Evolutionary conservation across 176 grass and related monocot species (phyloP), one percentile per base, ranked within the genome.

Genomic region (Eremochloa ophiuroides): DNA sequence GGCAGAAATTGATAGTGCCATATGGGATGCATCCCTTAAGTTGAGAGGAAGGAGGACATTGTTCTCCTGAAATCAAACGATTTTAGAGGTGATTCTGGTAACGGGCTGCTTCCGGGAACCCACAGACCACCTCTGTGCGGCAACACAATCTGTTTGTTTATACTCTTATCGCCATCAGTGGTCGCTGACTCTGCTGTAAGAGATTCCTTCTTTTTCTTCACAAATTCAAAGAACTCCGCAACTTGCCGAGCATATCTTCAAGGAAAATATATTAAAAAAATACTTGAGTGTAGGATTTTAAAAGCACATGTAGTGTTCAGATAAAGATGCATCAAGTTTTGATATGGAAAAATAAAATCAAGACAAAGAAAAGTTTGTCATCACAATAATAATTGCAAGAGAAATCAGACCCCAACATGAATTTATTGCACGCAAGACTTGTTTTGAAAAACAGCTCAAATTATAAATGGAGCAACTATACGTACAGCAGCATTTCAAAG

Each of bases 161-260:
- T 73, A 25, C 29, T 37, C 42, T 85, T 82, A 34, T 78, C 72
- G 6, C 84, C 68, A 5, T 31, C 25, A 26, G 33, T 39, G 30
- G 73, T 48, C 73, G 82, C 72, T 22, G 91, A 40, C 73, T 84
- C 72, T 22, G 91, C 46, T 42, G 75, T 85, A 75, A 35, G 66
- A 88, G 51, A 71, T 93, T 96, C 91, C 33, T 93, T 95, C 85
- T 93, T 88, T 90, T 91, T 99, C 81, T 99, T 99, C 87, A 99
- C 97, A 65, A 96, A 96, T 69, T 96, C 91, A 18, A 99, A 99
- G 88, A 99, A 99, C 44, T 99, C 89, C 39, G 93, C 89, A 77
- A 99, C 97, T 90, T 99, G 97, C 7, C 73, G 84, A 14, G 97
- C 97, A 65, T 96, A 99, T 74, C 97, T 99, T 83, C 66, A 84